A percentile compares a stretch with the other conserved stretches of the same genome.
These are phyloP conservation scores for Solanum chaucha DNA, from an alignment of 257 asterid species.

Conservation along the genomic window DNA sequence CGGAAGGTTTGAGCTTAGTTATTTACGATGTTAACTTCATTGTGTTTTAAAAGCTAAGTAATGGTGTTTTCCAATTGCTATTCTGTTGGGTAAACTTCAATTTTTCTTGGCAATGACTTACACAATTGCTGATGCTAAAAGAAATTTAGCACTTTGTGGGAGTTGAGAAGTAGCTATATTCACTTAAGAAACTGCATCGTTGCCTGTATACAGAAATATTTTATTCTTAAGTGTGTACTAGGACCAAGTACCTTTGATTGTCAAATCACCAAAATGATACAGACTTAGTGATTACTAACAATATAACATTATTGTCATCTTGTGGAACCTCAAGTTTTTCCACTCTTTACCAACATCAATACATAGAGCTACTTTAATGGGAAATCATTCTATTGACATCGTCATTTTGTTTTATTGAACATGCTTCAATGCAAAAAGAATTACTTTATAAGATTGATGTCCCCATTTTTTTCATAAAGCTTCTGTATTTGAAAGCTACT, in stretches of 20 bases:
- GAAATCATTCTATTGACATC: background rate
- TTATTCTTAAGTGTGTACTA: background rate
- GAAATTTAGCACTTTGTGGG: background rate
- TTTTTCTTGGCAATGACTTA: background rate
- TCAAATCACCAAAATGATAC: background rate
- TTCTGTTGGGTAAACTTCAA: background rate
- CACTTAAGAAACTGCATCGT: background rate
- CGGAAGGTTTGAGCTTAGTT: constrained; percentile 60
- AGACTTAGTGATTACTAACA: background rate
- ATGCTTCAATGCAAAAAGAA: background rate
- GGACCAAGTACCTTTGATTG: background rate
- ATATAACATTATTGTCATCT: background rate
- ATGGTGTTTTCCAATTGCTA: background rate
- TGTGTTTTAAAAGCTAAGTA: background rate
- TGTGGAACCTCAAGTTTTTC: background rate
- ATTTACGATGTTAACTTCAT: background rate
- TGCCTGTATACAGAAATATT: background rate
- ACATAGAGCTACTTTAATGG: background rate
- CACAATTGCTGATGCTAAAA: background rate
- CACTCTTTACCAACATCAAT: background rate
- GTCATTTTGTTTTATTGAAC: background rate
- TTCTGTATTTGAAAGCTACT: background rate
- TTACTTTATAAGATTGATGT: background rate
- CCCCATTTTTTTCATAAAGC: background rate
- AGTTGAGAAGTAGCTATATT: background rate